Base-by-base conservation (phyloP, 2,329 filamentous ascomycete genomes). In the Monosporascus cannonballus region DNA sequence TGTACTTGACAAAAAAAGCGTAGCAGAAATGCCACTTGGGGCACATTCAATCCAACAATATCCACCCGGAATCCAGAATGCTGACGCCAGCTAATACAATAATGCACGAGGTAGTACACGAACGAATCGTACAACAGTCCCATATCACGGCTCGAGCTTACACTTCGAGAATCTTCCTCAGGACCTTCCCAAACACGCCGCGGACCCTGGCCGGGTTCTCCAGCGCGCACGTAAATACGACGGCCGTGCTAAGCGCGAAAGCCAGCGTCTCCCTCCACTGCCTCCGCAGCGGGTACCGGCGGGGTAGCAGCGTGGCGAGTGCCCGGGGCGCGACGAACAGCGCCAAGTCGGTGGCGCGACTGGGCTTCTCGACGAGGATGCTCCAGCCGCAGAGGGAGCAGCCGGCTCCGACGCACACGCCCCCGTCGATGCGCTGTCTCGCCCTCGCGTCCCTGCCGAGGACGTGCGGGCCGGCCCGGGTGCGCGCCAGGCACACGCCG, bases 291-390 rank as follows among this genome's bases (percentile, higher is more conserved):
- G 69, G 65, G 67, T 94, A 95, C 41, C 80, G 76, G 55, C 90
- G 74, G 6, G 90, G 90, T 17, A 95, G 71, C 55, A 92, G 67
- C 0, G 87, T 89, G 8, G 87, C 88, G 56, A 89, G 74, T 15
- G 90, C 90, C 56, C 89, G 78, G 0, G 90, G 90, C 20, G 87
- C 83, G 44, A 94, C 89, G 66, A 95, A 95, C 39, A 94, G 76
- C 8, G 86, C 82, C 64, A 95, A 80, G 64, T 95, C 90, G 63
- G 87, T 85, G 52, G 86, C 76, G 56, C 87, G 79, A 46, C 76
- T 74, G 5, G 77, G 63, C 68, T 81, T 75, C 70, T 95, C 90
- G 37, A 90, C 70, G 46, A 95, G 73, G 46, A 94, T 84, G 69
- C 89, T 92, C 85, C 87, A 90, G 3, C 90, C 90, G 65, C 90